Evolutionary conservation across 176 grass and related monocot species (phyloP).

Genomic region (Hyparrhenia diplandra): DNA sequence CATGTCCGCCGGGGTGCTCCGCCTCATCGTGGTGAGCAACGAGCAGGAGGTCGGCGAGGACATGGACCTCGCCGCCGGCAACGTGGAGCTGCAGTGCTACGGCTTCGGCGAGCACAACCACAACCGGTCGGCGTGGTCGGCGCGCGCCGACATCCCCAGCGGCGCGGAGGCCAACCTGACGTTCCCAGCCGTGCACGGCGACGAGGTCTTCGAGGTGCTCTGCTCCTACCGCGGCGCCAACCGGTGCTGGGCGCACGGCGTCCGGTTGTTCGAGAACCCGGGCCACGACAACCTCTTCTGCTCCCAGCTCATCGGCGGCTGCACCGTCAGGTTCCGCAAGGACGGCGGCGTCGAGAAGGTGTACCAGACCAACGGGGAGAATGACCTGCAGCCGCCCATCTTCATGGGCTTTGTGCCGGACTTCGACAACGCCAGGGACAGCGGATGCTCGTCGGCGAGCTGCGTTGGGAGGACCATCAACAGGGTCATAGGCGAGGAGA

Average conservation of each 20-base stretch:
- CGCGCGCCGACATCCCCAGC: constrained; percentile 35
- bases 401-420: constrained; percentile 61
- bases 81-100: constrained; percentile 48
- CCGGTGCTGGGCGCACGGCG: constrained; percentile 57
- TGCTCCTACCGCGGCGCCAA: constrained; percentile 59
- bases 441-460: constrained; percentile 31
- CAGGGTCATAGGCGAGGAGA: constrained; percentile 56
- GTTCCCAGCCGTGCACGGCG: constrained; percentile 39
- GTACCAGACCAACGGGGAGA: constrained; percentile 5
- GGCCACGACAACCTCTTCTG: constrained; percentile 55
- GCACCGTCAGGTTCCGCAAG: constrained; percentile 43
- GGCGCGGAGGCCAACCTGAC: constrained; percentile 6
- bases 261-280: constrained; percentile 40
- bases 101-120: constrained; percentile 51
- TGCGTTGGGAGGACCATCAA: constrained; percentile 44
- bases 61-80: constrained; percentile 45
- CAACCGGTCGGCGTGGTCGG: constrained; percentile 22
- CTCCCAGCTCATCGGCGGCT: constrained; percentile 31
- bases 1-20: background rate
- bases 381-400: constrained; percentile 24
- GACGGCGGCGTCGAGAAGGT: constrained; percentile 59
- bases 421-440: constrained; percentile 58
- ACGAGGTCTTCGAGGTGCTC: constrained; percentile 58
- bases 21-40: constrained; percentile 38
- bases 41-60: constrained; percentile 55